Conservation (phyloP, 176 grass and related monocot species). For the Musa troglodytarum region DNA sequence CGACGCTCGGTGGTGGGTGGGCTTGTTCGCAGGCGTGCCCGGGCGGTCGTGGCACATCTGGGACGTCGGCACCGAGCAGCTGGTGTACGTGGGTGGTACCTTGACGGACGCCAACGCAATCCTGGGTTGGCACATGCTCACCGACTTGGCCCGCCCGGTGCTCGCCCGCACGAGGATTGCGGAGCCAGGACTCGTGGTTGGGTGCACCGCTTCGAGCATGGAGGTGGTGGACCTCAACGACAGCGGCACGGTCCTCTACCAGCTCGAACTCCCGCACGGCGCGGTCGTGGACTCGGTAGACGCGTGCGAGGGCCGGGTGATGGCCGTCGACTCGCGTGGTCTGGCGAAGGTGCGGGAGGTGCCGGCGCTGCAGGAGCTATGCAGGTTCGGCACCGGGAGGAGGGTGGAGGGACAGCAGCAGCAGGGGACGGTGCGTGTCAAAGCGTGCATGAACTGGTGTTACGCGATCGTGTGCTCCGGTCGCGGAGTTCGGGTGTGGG, state of each 20-base stretch:
- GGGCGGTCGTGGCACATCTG: slow-evolving; percentile 33
- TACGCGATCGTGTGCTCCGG: slow-evolving; percentile 16
- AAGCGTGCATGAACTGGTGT: slow-evolving; percentile 34
- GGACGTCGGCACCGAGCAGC: slow-evolving; percentile 22
- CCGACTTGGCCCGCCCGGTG: slow-evolving; percentile 1
- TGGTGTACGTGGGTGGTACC: slow-evolving; percentile 22
- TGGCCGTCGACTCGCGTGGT: slow-evolving; percentile 17
- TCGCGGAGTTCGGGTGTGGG: slow-evolving; percentile 10
- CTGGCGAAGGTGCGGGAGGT: slow-evolving; percentile 11
- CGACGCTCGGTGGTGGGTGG: slow-evolving; percentile 30
- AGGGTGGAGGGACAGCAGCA: not conserved
- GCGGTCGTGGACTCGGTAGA: slow-evolving; percentile 5
- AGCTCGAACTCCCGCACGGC: slow-evolving; percentile 4
- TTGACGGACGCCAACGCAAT: slow-evolving; percentile 24
- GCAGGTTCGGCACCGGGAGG: slow-evolving; percentile 6
- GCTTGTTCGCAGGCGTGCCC: slow-evolving; percentile 31
- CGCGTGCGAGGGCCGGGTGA: slow-evolving; percentile 12
- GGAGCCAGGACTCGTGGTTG: not conserved
- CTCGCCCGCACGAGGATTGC: slow-evolving; percentile 14
- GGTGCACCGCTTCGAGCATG: slow-evolving; percentile 25
- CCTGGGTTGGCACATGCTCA: slow-evolving; percentile 32
- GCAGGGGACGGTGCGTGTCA: not conserved
- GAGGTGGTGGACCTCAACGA: slow-evolving; percentile 18
- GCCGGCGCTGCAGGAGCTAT: slow-evolving; percentile 18
- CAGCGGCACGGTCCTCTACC: slow-evolving; percentile 6